Evolutionary conservation across 768 basidiomycete species (phyloP), one percentile per base, ranked within the genome.

Genomic region (Gymnopilus junonius): DNA sequence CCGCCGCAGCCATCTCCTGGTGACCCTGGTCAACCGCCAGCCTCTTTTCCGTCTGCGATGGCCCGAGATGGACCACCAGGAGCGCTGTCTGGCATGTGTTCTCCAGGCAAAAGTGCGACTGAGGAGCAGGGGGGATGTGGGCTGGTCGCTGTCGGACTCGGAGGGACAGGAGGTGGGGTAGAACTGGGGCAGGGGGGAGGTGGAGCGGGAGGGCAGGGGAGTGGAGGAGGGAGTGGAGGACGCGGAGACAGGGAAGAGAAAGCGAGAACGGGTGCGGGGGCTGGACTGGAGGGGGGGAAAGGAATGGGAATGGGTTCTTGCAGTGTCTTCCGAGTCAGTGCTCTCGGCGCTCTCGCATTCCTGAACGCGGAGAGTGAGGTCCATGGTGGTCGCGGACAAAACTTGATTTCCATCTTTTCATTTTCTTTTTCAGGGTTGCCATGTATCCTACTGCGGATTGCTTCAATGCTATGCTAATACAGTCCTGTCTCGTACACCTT

Each of bases 71-170:
- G 73, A 73, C 89, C 87, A 90, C 89, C 89, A 91, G 53, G 82
- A 77, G 29, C 48, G 25, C 50, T 81, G 79, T 59, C 78, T 76
- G 65, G 78, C 12, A 31, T 64, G 80, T 60, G 86, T 79, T 46
- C 80, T 73, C 74, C 80, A 77, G 73, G 76, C 82, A 39, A 76
- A 70, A 59, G 71, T 66, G 54, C 77, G 72, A 62, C 69, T 74
- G 39, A 78, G 72, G 54, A 80, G 73, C 34, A 87, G 77, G 37
- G 86, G 80, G 55, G 84, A 77, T 39, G 75, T 76, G 48, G 83
- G 65, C n/a, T 65, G 80, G 69, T 90, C 91, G 65, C 80, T 84
- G 61, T 91, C 91, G 3, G 82, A 82, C 66, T 90, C 88, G 23
- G 86, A 88, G 17, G 79, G 75, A 67, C 83, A 86, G 32, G 85